A percentile compares a stretch with the other conserved stretches of the same genome.
These are phyloP conservation scores for Anthracocystis setariae DNA, from an alignment of 1,284 basidiomycete genomes.

Conservation along the genomic window DNA sequence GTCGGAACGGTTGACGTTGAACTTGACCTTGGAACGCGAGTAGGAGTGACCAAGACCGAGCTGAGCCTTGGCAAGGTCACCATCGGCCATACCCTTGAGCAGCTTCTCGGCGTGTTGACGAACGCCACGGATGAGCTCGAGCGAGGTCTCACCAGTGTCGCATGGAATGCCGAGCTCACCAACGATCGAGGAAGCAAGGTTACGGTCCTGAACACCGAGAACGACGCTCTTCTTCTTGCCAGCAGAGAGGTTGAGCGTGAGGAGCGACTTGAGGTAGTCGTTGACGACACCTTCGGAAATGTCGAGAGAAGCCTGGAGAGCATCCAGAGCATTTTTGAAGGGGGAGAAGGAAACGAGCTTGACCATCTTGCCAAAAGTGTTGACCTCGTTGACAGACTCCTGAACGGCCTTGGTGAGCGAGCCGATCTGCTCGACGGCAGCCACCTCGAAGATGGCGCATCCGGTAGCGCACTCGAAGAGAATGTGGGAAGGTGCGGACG, in stretches of 20 bases:
- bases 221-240: slow-evolving; percentile 81
- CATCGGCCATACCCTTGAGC: slow-evolving; percentile 83
- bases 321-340: slow-evolving; percentile 94
- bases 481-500: slow-evolving; percentile 73
- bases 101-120: slow-evolving; percentile 92
- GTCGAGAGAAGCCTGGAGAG: slow-evolving; percentile 95
- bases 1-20: slow-evolving; percentile 99
- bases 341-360: slow-evolving; percentile 90
- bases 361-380: slow-evolving; percentile 95
- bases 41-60: slow-evolving; percentile 97
- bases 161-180: slow-evolving; percentile 81
- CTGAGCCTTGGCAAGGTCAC: slow-evolving; percentile 85
- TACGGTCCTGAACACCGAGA: slow-evolving; percentile 84
- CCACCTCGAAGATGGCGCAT: slow-evolving; percentile 91
- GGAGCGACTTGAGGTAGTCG: slow-evolving; percentile 83
- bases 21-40: slow-evolving; percentile 92
- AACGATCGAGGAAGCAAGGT: slow-evolving; percentile 84
- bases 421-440: slow-evolving; percentile 88
- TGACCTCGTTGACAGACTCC: slow-evolving; percentile 76
- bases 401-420: slow-evolving; percentile 84
- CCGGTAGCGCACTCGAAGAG: slow-evolving; percentile 95
- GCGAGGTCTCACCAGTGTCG: slow-evolving; percentile 85
- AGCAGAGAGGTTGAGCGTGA: slow-evolving; percentile 86
- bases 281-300: slow-evolving; percentile 93
- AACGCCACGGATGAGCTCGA: slow-evolving; percentile 91